Base-by-base conservation (phyloP, 2,329 filamentous ascomycete genomes). In the Lachnellula arida region DNA sequence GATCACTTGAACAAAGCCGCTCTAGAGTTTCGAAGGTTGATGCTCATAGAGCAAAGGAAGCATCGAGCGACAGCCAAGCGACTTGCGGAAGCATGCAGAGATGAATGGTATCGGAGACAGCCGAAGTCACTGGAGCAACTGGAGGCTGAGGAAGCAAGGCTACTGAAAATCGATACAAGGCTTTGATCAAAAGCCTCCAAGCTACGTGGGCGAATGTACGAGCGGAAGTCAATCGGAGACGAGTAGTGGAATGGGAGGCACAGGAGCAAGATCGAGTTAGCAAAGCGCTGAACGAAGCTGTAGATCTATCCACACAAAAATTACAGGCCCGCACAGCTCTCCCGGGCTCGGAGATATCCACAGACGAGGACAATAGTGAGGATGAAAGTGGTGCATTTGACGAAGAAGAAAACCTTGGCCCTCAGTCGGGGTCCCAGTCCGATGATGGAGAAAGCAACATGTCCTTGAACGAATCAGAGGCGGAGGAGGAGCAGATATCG, bases 1-100 rank as follows among this genome's bases (percentile, higher is more conserved):
- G 92, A 97, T 67, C 89, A 97, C 68, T 79, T 97, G 52, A 78
- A 88, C 46, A 86, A 86, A 47, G 92, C 96, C 59, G 86, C 88
- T 56, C 69, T 87, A 12, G 87, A 92, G 64, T 93, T 97, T 64
- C 85, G 89, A 48, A 88, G 85, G 65, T 78, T 97, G 37, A 82
- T 97, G 74, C 73, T 86, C 2, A 82, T 84, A 55, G 94, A 99
- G 70, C 88, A 91, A 63, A 82, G 83, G 60, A 80, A 86, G 12
- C 93, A 97, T 71, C 84, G 84, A 37, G 78, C 81, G n/a, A 78
- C 81, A 2, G 93, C 93, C 1, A 96, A 91, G 71, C 83, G 84
- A 52, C 72, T 95, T 52, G 93, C 93, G 1, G 84, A 89, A 66
- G 87, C 89, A 46, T 90, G 89, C 64, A 78, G 86, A 52, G 87